phyloP scores from a whole-genome alignment of 2,329 filamentous ascomycete species.

The Tolypocladium nubicola region DNA sequence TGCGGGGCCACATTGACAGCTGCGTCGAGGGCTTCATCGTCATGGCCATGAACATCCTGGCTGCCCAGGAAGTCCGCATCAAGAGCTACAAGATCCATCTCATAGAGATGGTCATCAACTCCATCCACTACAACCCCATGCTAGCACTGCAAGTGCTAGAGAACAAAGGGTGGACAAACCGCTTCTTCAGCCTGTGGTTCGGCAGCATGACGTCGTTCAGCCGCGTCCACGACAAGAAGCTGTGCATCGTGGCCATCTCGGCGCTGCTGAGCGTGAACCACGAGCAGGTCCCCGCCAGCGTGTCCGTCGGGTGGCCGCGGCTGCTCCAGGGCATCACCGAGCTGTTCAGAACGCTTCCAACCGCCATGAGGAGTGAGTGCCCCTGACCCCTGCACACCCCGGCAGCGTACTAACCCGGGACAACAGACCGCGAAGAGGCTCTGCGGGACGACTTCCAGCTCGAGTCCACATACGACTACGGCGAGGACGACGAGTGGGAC shows the following conservation, averaged over 20 bases:
- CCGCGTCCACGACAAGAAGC: conserved; percentile 95
- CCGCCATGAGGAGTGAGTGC: conserved; percentile 68
- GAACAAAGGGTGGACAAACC: conserved; percentile 88
- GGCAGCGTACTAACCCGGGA: conserved; percentile 12
- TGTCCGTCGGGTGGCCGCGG: conserved; percentile 90
- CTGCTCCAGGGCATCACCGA: conserved; percentile 79
- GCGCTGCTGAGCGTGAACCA: conserved; percentile 70
- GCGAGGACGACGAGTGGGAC: conserved; percentile 71
- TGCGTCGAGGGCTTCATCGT: conserved; percentile 82
- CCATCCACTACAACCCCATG: conserved; percentile 91
- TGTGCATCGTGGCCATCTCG: conserved; percentile 89
- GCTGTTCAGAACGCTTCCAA: conserved; percentile 83
- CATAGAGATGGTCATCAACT: conserved; percentile 98
- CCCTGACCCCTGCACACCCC: no score
- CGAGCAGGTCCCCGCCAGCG: conserved; percentile 79
- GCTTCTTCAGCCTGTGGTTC: conserved; percentile 98
- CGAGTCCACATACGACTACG: conserved; percentile 52
- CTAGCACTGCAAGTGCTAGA: conserved; percentile 83
- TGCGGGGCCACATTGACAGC: conserved; percentile 78
- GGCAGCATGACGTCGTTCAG: conserved; percentile 89
- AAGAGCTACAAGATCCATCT: conserved; percentile 93
- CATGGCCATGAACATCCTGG: conserved; percentile 77
- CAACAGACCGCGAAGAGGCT: conserved; percentile 73
- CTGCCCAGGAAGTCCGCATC: conserved; percentile 66
- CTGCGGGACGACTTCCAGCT: conserved; percentile 78